A percentile compares a stretch with the other conserved stretches of the same genome.
These are phyloP conservation scores for Ceriops tagal DNA, from an alignment of 345 rosid genomes.

Conservation along the genomic window DNA sequence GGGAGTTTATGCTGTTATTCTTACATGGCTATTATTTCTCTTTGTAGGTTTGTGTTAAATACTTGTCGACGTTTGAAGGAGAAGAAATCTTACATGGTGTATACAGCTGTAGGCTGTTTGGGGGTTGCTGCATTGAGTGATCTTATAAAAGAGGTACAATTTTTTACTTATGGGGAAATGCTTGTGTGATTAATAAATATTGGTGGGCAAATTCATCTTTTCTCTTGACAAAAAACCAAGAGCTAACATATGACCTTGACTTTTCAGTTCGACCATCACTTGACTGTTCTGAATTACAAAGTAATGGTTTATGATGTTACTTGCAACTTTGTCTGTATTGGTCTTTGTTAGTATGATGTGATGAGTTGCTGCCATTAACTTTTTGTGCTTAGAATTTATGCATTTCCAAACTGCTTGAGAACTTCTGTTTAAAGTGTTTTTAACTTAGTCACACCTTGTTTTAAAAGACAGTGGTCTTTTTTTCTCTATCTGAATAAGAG, in stretches of 20 bases:
- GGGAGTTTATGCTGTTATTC: neutral
- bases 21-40: constrained; percentile 2
- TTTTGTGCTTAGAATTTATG: neutral
- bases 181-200: neutral
- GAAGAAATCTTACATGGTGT: constrained; percentile 90
- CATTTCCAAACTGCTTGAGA: neutral
- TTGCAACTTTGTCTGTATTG: neutral
- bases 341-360: neutral
- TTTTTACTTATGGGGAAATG: neutral
- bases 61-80: constrained; percentile 78
- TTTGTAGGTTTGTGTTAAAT: constrained; percentile 76
- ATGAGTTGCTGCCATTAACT: neutral
- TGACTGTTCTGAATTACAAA: neutral
- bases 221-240: no score
- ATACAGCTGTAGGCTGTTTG: constrained; percentile 81
- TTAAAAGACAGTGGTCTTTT: neutral
- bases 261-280: neutral
- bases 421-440: neutral
- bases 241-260: neutral
- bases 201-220: neutral
- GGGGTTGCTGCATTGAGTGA: constrained; percentile 73
- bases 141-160: constrained; percentile 69
- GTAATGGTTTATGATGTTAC: neutral
- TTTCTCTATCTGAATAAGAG: neutral
- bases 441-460: neutral